Percentiles rank a stretch among this genome's conserved stretches.
These are phyloP conservation scores for Aspergillus hiratsukae DNA, from an alignment of 2,329 filamentous ascomycete species.

Conservation along the genomic window DNA sequence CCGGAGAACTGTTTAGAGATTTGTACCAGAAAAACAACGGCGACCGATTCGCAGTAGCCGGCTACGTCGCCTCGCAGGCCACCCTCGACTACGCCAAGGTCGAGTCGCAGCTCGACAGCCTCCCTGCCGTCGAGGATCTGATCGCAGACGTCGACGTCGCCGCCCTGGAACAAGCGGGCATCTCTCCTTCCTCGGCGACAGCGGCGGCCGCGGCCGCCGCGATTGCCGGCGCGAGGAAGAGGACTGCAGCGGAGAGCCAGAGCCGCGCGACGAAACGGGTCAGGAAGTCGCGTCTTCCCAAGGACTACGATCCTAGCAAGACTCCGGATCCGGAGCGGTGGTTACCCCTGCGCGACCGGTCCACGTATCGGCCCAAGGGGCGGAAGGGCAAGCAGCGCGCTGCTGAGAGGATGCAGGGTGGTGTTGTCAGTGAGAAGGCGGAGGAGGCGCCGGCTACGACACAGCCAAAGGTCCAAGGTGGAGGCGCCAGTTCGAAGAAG, in stretches of 20 bases:
- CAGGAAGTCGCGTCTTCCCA: conserved; percentile 45
- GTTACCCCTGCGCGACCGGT: conserved; percentile 85
- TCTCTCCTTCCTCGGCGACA: conserved; percentile 32
- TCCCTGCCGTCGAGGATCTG: conserved; percentile 40
- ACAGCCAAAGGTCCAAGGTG: conserved; percentile 27
- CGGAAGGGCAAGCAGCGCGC: conserved; percentile 87
- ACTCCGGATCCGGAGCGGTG: conserved; percentile 86
- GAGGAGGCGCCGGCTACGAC: conserved; percentile 44
- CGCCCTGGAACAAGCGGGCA: conserved; percentile 43
- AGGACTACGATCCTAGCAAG: conserved; percentile 64
- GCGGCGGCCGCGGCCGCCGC: conserved; percentile 28
- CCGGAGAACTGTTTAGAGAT: conserved; percentile 72
- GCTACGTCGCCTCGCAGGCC: conserved; percentile 79
- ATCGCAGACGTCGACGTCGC: conserved; percentile 41
- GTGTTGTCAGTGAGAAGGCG: conserved; percentile 68
- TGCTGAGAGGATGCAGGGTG: conserved; percentile 77
- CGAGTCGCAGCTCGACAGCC: conserved; percentile 32
- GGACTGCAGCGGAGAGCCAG: conserved; percentile 31
- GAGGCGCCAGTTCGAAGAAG: conserved; percentile 42
- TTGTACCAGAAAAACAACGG: conserved; percentile 61
- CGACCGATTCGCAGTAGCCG: conserved; percentile 69
- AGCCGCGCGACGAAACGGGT: conserved; percentile 37
- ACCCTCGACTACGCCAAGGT: conserved; percentile 41
- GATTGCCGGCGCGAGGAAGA: conserved; percentile 37
- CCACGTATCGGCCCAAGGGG: conserved; percentile 82